A percentile compares a stretch with the other conserved stretches of the same genome.
These are phyloP conservation scores for Magnaporthiopsis rhizophila DNA, from an alignment of 2,329 filamentous ascomycete species.

Conservation along the genomic window DNA sequence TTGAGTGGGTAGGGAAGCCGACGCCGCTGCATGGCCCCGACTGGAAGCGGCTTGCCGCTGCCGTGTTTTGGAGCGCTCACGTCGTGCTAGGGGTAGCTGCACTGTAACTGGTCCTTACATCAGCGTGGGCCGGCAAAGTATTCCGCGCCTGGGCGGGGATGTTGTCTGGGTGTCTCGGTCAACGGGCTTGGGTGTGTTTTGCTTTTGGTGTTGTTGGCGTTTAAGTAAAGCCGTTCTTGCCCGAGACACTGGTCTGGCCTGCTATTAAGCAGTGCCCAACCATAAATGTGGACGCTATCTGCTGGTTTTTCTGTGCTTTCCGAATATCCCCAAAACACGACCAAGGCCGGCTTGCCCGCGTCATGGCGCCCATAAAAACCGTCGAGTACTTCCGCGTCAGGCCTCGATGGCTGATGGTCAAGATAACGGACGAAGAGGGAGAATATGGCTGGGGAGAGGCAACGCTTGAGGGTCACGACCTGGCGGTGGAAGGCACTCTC, in stretches of 20 bases:
- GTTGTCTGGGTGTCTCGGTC: background rate
- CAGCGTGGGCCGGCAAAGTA: background rate
- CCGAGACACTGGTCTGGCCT: background rate
- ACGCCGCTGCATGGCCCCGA: background rate
- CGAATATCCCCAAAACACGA: background rate
- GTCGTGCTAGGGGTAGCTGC: background rate
- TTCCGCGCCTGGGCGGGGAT: background rate
- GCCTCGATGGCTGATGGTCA: slow-evolving; percentile 62
- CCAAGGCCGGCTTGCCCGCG: background rate
- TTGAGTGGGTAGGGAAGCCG: no score
- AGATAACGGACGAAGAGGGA: slow-evolving; percentile 53
- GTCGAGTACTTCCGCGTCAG: slow-evolving; percentile 61
- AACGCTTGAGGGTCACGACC: slow-evolving; percentile 56
- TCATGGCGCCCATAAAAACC: slow-evolving; percentile 36
- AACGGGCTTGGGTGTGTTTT: background rate
- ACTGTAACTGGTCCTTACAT: background rate
- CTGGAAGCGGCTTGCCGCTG: background rate
- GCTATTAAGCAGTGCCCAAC: background rate
- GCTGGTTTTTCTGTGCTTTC: background rate
- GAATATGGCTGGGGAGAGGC: slow-evolving; percentile 59
- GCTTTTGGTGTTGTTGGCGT: background rate
- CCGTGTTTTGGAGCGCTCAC: background rate
- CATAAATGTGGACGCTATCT: background rate
- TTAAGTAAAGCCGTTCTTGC: background rate
- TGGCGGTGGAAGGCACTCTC: slow-evolving; percentile 57